Evolutionary conservation across 176 grass and related monocot genomes (phyloP).

Genomic region (Oryza officinalis): DNA sequence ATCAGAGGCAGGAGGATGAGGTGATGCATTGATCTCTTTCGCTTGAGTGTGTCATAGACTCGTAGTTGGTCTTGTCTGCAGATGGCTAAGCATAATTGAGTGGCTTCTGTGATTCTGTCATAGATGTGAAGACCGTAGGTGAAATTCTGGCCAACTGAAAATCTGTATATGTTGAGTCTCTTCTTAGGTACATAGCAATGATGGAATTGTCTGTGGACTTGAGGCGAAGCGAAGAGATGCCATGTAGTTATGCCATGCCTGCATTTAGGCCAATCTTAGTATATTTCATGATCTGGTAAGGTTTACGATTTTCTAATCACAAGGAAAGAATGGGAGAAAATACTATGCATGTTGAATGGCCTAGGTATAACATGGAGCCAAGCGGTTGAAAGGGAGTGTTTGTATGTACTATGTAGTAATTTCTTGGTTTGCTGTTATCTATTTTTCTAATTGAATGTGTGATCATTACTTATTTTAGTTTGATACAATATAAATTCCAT

Average conservation of each 20-base stretch:
- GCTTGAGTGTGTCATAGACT: neutral
- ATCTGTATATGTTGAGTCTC: neutral
- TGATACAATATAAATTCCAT: conserved; percentile 36
- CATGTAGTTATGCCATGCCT: neutral
- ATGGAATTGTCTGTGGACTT: neutral
- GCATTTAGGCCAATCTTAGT: neutral
- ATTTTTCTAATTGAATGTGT: neutral
- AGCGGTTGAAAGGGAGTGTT: neutral
- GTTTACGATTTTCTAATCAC: conserved; percentile 3
- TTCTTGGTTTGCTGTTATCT: neutral
- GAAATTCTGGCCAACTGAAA: neutral
- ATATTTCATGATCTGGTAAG: neutral
- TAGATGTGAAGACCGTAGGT: conserved; percentile 1
- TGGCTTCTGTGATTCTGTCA: neutral
- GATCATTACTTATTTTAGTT: neutral
- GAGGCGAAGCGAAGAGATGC: neutral
- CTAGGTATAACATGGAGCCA: neutral
- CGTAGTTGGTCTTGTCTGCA: neutral
- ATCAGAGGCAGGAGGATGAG: conserved; percentile 70
- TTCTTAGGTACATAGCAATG: neutral
- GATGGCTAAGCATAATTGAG: neutral
- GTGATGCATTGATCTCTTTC: conserved; percentile 23
- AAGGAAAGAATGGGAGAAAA: neutral
- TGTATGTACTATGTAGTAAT: neutral
- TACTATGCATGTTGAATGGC: neutral